A percentile compares a stretch with the other conserved stretches of the same genome.
Evolutionary conservation across 75 land plant species (phyloP).

Genomic region (Cupressus sempervirens): DNA sequence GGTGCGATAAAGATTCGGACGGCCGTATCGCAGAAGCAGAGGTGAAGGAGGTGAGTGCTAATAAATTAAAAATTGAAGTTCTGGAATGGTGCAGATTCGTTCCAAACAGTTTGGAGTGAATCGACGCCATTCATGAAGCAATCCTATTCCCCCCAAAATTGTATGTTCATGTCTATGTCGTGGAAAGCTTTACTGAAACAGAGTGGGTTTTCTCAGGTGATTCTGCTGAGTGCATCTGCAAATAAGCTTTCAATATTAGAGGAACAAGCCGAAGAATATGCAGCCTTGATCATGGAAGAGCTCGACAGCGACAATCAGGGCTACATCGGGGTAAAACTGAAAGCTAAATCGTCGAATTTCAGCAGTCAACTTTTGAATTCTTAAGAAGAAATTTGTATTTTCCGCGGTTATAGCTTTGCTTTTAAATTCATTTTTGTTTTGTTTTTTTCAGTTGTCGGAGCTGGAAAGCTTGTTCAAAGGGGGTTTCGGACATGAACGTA

Average conservation of each 20-base stretch:
- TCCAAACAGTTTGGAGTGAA: neutral
- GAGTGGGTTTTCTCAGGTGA: slow-evolving; percentile 13
- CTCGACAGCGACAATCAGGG: slow-evolving; percentile 23
- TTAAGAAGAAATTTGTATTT: neutral
- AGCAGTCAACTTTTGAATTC: neutral
- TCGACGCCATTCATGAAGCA: too few species aligned
- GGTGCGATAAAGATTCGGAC: slow-evolving; percentile 29
- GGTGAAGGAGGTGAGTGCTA: slow-evolving; percentile 29
- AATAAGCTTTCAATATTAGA: slow-evolving; percentile 25
- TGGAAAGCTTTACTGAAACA: neutral
- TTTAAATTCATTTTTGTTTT: neutral
- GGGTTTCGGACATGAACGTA: neutral
- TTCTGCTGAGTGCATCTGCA: slow-evolving; percentile 26
- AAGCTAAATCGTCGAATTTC: slow-evolving; percentile 4
- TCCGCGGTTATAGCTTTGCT: neutral
- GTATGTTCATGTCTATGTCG: neutral
- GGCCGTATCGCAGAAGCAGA: slow-evolving; percentile 21
- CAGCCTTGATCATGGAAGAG: slow-evolving; percentile 29
- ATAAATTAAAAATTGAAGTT: too few species aligned
- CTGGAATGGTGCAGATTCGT: neutral
- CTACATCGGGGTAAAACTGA: slow-evolving; percentile 20
- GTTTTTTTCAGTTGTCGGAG: slow-evolving; percentile 19
- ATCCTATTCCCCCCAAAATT: neutral
- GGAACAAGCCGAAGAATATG: slow-evolving; percentile 29
- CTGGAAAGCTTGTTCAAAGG: slow-evolving; percentile 18